phyloP scores from a whole-genome alignment of 1,284 basidiomycete genomes.

The Cryptococcus sp. region DNA sequence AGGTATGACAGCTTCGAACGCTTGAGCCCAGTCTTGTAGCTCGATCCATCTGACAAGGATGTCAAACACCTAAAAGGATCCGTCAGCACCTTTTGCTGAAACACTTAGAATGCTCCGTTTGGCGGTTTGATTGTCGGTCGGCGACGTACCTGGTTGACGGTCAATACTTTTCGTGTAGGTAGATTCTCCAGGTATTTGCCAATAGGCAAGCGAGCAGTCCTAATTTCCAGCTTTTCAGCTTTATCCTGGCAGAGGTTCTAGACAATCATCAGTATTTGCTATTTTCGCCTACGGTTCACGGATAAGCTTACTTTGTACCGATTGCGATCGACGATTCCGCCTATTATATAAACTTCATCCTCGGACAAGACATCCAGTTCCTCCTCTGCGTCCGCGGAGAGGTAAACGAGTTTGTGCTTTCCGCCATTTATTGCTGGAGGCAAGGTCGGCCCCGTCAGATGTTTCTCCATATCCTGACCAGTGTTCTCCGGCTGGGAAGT shows the following conservation, averaged over 20 bases:
- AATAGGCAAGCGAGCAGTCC: slow-evolving; percentile 89
- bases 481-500: neutral
- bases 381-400: slow-evolving; percentile 90
- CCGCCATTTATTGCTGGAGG: slow-evolving; percentile 26
- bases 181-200: slow-evolving; percentile 79
- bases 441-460: slow-evolving; percentile 22
- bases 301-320: slow-evolving; percentile 77
- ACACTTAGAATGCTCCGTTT: neutral
- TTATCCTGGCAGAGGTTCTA: slow-evolving; percentile 89
- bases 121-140: neutral
- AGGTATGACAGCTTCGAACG: slow-evolving; percentile 82
- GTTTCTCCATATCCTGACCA: slow-evolving; percentile 12
- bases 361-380: slow-evolving; percentile 77
- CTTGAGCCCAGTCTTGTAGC: slow-evolving; percentile 75
- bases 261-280: slow-evolving; percentile 9
- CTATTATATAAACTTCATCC: slow-evolving; percentile 90
- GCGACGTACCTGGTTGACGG: slow-evolving; percentile 78
- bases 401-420: slow-evolving; percentile 72
- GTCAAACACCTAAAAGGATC: slow-evolving; percentile 65
- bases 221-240: slow-evolving; percentile 71
- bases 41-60: slow-evolving; percentile 90
- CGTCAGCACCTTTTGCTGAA: neutral
- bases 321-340: slow-evolving; percentile 95
- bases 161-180: slow-evolving; percentile 89
- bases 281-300: neutral